Base-by-base conservation (phyloP, 345 rosid genomes). In the Ceriops zippeliana region DNA sequence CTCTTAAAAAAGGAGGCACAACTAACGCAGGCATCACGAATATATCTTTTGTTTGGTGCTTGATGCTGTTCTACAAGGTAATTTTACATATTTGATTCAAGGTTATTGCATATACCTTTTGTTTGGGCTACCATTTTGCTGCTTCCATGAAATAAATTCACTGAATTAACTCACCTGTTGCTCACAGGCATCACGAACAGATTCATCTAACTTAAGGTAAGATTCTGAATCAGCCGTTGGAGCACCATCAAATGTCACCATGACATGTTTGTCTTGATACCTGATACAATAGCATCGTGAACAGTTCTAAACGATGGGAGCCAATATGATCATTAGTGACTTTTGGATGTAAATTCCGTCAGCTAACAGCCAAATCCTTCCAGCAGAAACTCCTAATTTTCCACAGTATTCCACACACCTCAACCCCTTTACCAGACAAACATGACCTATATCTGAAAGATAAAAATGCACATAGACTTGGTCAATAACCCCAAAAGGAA, bases 191-290 rank as follows among this genome's bases (percentile, higher is more conserved):
- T 91, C 98, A 76, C 93, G 92, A 72, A 81, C 66, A 76, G 89
- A 81, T 74, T 71, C 75, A 75, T 86, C 79, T 72, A 95, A 63
- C 83, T 92, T 92, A 73, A 85, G 78, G 74, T 83, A 95, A 71
- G 49, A 54, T 79, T 88, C 93, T 63, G 96, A 86, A 80, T 88
- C 98, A 65, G 87, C 90, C 17, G 97, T 95, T 38, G 99, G 98
- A 76, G 93, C 90, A 85, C 79, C 72, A 79, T 92, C 99, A 78
- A 95, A 90, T 63, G 88, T 58, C 19, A 85, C 93, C 13, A 83
- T 67, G 34, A 87, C 93, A 72, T 86, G 90, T 74, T 90, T 91
- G 72, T 92, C 99, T 20, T 86, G 70, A 21, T 82, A 80, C 89
- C 99, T 95, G 87, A 58, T 37, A 62, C 1, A 34, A 34, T 70